Evolutionary conservation across 768 basidiomycete species (phyloP).

Genomic region (Dentipellis sp.): DNA sequence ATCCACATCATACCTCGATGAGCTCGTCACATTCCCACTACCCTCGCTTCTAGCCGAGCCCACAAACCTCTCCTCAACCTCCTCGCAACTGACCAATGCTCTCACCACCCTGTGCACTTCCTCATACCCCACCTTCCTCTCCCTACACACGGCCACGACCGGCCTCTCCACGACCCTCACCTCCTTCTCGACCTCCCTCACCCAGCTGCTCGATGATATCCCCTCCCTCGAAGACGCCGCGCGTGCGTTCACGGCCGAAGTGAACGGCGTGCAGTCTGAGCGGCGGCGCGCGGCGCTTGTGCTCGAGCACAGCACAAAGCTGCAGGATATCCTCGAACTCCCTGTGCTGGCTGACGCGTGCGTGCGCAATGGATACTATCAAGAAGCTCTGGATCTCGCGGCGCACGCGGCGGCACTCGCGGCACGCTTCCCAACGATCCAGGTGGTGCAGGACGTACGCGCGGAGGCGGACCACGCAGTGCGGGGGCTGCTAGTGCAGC

Average conservation of each 20-base stretch:
- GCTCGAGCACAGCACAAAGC: slow-evolving; percentile 90
- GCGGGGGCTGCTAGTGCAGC: slow-evolving; percentile 61
- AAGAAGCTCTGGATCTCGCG: slow-evolving; percentile 82
- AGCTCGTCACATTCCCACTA: slow-evolving; percentile 59
- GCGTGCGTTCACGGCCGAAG: slow-evolving; percentile 59
- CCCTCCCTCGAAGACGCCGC: slow-evolving; percentile 73
- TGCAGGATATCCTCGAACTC: slow-evolving; percentile 85
- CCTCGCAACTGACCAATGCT: slow-evolving; percentile 81
- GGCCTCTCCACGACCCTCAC: slow-evolving; percentile 65
- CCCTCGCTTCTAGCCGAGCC: slow-evolving; percentile 68
- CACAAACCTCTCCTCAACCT: slow-evolving; percentile 66
- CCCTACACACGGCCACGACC: slow-evolving; percentile 73
- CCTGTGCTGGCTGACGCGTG: slow-evolving; percentile 90
- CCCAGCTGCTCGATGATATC: slow-evolving; percentile 57
- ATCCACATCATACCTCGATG: slow-evolving; percentile 44
- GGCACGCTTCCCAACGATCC: slow-evolving; percentile 32
- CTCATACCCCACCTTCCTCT: slow-evolving; percentile 86
- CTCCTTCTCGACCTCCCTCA: slow-evolving; percentile 67
- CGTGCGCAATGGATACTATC: slow-evolving; percentile 86
- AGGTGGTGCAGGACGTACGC: slow-evolving; percentile 51
- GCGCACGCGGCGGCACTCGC: slow-evolving; percentile 49
- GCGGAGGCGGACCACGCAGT: slow-evolving; percentile 61
- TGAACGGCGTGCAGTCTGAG: slow-evolving; percentile 65
- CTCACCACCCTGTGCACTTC: slow-evolving; percentile 85
- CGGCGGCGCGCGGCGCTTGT: slow-evolving; percentile 73